Percentiles rank a stretch among this genome's conserved stretches.
phyloP scores from a whole-genome alignment of 1,139 yeast genomes.

The Protomyces gravidus region DNA sequence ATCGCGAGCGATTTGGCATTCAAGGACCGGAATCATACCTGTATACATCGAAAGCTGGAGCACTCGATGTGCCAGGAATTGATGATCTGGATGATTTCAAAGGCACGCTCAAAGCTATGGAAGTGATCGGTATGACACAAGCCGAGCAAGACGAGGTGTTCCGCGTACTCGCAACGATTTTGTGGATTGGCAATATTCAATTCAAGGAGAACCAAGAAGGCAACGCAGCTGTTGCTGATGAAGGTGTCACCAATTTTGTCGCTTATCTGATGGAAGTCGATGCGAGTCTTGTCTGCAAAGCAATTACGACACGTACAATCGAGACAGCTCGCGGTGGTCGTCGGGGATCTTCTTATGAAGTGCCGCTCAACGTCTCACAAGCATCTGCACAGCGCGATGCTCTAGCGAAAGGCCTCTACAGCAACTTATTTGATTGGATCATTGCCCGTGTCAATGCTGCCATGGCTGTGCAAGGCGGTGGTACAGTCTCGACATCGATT shows the following conservation, averaged over 20 bases:
- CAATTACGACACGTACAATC: constrained; percentile 74
- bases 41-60: constrained; percentile 81
- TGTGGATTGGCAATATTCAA: constrained; percentile 92
- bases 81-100: constrained; percentile 74
- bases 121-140: constrained; percentile 72
- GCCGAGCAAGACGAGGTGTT: constrained; percentile 87
- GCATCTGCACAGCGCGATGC: constrained; percentile 95
- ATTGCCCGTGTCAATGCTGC: constrained; percentile 89
- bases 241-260: constrained; percentile 85
- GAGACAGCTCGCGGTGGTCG: constrained; percentile 77
- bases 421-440: constrained; percentile 92
- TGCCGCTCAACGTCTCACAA: constrained; percentile 85
- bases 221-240: constrained; percentile 73
- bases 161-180: constrained; percentile 72
- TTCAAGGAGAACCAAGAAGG: constrained; percentile 79
- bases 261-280: constrained; percentile 86
- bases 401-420: constrained; percentile 88
- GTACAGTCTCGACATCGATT: constrained; percentile 47
- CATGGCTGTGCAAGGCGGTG: constrained; percentile 49
- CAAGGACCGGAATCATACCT: constrained; percentile 90
- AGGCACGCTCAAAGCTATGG: constrained; percentile 84
- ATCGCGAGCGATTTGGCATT: constrained; percentile 78
- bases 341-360: constrained; percentile 90
- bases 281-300: constrained; percentile 58
- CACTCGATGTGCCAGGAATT: constrained; percentile 79